These are phyloP conservation scores for Sonneratia alba DNA, from an alignment of 345 rosid species.

Conservation along the genomic window DNA sequence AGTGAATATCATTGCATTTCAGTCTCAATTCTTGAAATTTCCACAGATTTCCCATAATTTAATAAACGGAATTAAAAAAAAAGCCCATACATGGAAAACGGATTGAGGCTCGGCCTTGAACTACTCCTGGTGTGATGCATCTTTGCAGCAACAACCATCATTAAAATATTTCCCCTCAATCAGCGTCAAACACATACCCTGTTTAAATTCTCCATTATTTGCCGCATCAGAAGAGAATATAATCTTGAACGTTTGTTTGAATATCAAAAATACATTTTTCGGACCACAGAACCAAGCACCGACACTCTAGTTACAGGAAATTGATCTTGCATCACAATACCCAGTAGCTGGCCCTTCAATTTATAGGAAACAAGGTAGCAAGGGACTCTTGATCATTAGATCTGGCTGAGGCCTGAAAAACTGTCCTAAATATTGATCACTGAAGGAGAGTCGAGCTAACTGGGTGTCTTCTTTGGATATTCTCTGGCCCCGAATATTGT, in stretches of 20 bases:
- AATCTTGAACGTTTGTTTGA: background rate
- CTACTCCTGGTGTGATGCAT: no score
- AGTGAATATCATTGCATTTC: no score
- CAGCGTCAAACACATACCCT: no score
- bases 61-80: no score
- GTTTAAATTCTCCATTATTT: no score
- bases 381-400: background rate
- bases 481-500: constrained; percentile 88
- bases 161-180: no score
- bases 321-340: background rate
- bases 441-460: background rate
- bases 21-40: no score
- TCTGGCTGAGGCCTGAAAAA: background rate
- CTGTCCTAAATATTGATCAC: background rate
- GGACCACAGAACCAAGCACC: background rate
- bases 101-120: no score
- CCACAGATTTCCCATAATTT: no score
- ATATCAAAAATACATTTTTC: background rate
- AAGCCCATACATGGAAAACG: no score
- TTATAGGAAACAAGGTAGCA: background rate
- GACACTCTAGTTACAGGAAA: background rate
- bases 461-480: constrained; percentile 43
- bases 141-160: no score
- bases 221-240: background rate
- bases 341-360: background rate